Percentiles rank a stretch among this genome's conserved stretches.
phyloP scores from a whole-genome alignment of 345 rosid genomes.

The Rhodamnia argentea region DNA sequence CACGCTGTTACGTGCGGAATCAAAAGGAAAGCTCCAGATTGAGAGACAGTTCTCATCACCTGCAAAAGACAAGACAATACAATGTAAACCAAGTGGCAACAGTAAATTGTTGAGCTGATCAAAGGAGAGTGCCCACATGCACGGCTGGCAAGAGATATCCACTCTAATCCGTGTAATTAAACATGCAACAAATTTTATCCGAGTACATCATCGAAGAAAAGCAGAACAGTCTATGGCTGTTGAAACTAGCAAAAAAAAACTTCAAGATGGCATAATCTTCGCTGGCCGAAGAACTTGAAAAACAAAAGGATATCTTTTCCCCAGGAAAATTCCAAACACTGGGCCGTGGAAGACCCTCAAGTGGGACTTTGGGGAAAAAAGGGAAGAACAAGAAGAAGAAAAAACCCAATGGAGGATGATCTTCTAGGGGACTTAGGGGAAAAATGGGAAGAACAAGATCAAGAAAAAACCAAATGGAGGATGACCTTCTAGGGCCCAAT shows the following conservation, averaged over 20 bases:
- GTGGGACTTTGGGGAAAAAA: too few relatives aligned
- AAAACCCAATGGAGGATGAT: too few relatives aligned
- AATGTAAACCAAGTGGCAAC: neutral
- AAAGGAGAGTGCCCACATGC: neutral
- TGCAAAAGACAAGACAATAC: neutral
- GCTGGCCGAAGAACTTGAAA: neutral
- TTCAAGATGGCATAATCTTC: neutral
- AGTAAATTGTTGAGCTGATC: neutral
- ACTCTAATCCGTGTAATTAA: neutral
- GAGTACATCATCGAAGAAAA: neutral
- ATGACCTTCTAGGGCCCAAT: neutral
- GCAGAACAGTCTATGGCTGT: neutral
- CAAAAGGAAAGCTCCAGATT: conserved; percentile 65
- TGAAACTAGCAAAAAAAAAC: neutral
- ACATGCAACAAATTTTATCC: neutral
- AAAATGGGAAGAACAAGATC: neutral
- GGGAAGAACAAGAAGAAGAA: neutral
- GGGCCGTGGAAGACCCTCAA: neutral
- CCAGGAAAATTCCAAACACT: neutral
- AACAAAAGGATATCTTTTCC: neutral
- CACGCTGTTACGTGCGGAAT: conserved; percentile 14
- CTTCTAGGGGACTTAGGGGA: neutral
- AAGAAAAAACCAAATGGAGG: neutral
- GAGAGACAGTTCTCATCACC: conserved; percentile 58
- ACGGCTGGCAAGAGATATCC: neutral